phyloP scores from a whole-genome alignment of 1,139 yeast genomes.

The Pichia sp. region DNA sequence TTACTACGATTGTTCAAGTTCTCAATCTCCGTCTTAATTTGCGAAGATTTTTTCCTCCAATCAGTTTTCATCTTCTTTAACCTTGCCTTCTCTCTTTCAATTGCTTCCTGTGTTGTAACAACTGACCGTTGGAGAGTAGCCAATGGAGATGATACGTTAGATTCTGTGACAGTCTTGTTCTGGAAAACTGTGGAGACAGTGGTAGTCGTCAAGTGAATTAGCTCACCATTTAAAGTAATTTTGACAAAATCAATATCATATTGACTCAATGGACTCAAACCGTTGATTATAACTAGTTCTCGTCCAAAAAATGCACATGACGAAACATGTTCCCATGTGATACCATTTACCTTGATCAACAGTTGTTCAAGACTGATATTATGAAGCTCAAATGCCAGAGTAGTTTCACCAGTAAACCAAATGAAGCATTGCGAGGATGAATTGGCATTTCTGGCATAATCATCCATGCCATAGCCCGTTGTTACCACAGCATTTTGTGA shows the following conservation, averaged over 20 bases:
- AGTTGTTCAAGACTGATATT: slow-evolving; percentile 38
- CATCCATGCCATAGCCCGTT: slow-evolving; percentile 32
- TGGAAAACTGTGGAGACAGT: slow-evolving; percentile 43
- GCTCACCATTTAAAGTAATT: slow-evolving; percentile 35
- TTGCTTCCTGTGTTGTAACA: slow-evolving; percentile 53
- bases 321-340: slow-evolving; percentile 55
- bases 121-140: slow-evolving; percentile 61
- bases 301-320: slow-evolving; percentile 38
- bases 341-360: slow-evolving; percentile 52
- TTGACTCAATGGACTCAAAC: slow-evolving; percentile 63
- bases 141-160: slow-evolving; percentile 45
- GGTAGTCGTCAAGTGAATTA: slow-evolving; percentile 39
- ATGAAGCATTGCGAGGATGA: slow-evolving; percentile 39
- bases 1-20: slow-evolving; percentile 46
- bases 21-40: slow-evolving; percentile 57
- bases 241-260: slow-evolving; percentile 60
- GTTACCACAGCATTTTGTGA: slow-evolving; percentile 36
- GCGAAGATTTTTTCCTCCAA: slow-evolving; percentile 49
- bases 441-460: slow-evolving; percentile 28
- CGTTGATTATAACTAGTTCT: slow-evolving; percentile 52
- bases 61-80: slow-evolving; percentile 60
- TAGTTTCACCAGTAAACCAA: slow-evolving; percentile 51
- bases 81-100: slow-evolving; percentile 46
- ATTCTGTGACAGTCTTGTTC: slow-evolving; percentile 36
- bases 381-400: slow-evolving; percentile 44